phyloP scores from a whole-genome alignment of 192 early-diverging fungal species.

The Dissophora ornata region DNA sequence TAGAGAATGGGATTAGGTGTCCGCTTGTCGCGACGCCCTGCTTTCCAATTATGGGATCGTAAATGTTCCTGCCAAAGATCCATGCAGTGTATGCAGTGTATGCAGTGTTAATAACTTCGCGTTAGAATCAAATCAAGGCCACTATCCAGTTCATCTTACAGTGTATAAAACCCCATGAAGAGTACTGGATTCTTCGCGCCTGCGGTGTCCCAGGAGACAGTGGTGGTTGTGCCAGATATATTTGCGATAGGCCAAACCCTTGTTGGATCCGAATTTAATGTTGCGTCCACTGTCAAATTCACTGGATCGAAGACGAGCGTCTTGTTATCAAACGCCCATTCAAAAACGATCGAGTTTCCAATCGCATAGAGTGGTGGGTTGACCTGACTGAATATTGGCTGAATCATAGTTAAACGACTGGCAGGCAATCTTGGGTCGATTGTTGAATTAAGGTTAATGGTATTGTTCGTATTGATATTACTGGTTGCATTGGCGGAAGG shows the following conservation, averaged over 20 bases:
- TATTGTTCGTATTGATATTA: neutral
- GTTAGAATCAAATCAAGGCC: too few relatives aligned
- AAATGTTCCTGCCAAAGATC: conserved; percentile 16
- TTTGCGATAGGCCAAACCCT: conserved; percentile 26
- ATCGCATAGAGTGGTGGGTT: conserved; percentile 21
- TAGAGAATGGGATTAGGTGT: conserved; percentile 17
- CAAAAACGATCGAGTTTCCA: conserved; percentile 5
- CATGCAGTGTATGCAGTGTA: neutral
- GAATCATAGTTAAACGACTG: conserved; percentile 15
- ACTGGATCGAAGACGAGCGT: conserved; percentile 12
- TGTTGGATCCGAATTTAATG: conserved; percentile 3
- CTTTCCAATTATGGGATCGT: conserved; percentile 19
- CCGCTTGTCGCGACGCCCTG: conserved; percentile 16
- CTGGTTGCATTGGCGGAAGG: neutral
- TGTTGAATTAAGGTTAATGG: neutral
- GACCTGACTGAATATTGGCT: conserved; percentile 9
- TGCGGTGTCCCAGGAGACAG: conserved; percentile 15
- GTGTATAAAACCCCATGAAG: conserved; percentile 21
- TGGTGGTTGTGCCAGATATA: conserved; percentile 17
- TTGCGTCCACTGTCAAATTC: conserved; percentile 15
- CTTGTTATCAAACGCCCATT: conserved; percentile 27
- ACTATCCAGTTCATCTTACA: conserved; percentile 35
- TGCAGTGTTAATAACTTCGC: neutral
- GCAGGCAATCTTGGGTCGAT: conserved; percentile 4
- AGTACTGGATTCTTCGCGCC: neutral